A percentile compares a stretch with the other conserved stretches of the same genome.
Evolutionary conservation across 176 grass and related monocot species (phyloP).

Genomic region (Aegilops longissima): DNA sequence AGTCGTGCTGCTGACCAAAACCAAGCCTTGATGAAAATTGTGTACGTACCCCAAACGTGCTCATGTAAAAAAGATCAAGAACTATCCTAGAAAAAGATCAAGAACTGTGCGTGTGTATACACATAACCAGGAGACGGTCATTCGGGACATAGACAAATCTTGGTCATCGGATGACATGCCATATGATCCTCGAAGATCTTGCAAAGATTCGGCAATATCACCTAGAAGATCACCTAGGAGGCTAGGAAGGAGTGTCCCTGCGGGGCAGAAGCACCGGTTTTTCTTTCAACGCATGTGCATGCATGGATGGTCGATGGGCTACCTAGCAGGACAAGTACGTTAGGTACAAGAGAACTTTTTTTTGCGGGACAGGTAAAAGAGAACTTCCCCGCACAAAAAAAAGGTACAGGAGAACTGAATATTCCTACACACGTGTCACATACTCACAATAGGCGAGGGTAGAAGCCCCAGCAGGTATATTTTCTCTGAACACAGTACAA

Average conservation of each 20-base stretch:
- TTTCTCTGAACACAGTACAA: too few species aligned
- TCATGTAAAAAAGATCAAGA: not conserved
- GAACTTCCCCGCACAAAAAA: too few species aligned
- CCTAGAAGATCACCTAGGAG: not conserved
- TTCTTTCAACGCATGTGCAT: too few species aligned
- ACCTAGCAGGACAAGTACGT: not conserved
- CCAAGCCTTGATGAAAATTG: not conserved
- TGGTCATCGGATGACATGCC: slow-evolving; percentile 25
- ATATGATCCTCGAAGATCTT: slow-evolving; percentile 34
- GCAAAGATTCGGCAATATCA: slow-evolving; percentile 27
- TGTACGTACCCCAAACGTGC: not conserved
- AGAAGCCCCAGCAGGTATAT: too few species aligned
- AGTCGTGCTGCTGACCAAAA: not conserved
- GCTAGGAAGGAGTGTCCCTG: not conserved
- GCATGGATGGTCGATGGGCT: too few species aligned
- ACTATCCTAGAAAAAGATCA: not conserved
- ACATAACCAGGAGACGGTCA: not conserved
- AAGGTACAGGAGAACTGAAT: too few species aligned
- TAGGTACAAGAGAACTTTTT: too few species aligned
- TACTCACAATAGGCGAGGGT: too few species aligned
- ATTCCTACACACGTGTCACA: too few species aligned
- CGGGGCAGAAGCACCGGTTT: not conserved
- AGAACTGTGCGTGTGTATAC: not conserved
- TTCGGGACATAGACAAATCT: not conserved
- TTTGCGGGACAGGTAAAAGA: too few species aligned